Percentiles rank a stretch among this genome's conserved stretches.
These are phyloP conservation scores for Chlorella sorokiniana DNA, from an alignment of 139 green algal species.

Conservation along the genomic window DNA sequence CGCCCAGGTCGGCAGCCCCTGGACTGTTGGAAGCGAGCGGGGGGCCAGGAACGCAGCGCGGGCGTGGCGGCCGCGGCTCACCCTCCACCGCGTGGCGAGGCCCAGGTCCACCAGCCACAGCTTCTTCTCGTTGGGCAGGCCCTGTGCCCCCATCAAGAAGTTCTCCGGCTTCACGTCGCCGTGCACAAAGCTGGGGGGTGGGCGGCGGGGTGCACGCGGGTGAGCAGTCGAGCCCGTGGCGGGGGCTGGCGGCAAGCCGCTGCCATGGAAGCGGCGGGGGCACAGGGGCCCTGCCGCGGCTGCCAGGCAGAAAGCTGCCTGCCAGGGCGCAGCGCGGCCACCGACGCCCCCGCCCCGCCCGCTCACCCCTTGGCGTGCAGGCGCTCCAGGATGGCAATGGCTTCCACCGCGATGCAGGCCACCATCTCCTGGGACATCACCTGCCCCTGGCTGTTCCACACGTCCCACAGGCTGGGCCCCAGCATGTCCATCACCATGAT, in stretches of 20 bases:
- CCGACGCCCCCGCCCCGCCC: not conserved
- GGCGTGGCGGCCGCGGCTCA: too few relatives aligned
- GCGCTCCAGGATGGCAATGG: constrained; percentile 96
- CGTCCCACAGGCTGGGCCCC: constrained; percentile 96
- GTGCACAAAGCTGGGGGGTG: constrained; percentile 88
- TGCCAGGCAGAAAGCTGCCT: too few relatives aligned
- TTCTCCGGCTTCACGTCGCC: constrained; percentile 99
- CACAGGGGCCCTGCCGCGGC: too few relatives aligned
- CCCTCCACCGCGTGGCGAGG: constrained; percentile 65
- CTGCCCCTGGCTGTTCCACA: constrained; percentile 95
- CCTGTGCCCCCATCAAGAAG: constrained; percentile 92
- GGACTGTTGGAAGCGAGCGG: not conserved
- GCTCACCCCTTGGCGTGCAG: constrained; percentile 92
- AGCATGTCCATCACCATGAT: constrained; percentile 99
- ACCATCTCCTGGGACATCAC: constrained; percentile 99
- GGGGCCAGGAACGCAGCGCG: not conserved
- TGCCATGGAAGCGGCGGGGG: too few relatives aligned
- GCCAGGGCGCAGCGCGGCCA: too few relatives aligned
- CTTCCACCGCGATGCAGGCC: constrained; percentile 96
- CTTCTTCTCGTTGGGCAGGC: constrained; percentile 88
- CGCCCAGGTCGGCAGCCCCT: not conserved
- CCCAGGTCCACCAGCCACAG: constrained; percentile 98
- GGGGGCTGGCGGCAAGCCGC: too few relatives aligned
- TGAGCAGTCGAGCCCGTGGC: not conserved
- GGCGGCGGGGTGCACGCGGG: too few relatives aligned